phyloP scores from a whole-genome alignment of 495 filamentous ascomycete species.

The Trichoderma parareesei region DNA sequence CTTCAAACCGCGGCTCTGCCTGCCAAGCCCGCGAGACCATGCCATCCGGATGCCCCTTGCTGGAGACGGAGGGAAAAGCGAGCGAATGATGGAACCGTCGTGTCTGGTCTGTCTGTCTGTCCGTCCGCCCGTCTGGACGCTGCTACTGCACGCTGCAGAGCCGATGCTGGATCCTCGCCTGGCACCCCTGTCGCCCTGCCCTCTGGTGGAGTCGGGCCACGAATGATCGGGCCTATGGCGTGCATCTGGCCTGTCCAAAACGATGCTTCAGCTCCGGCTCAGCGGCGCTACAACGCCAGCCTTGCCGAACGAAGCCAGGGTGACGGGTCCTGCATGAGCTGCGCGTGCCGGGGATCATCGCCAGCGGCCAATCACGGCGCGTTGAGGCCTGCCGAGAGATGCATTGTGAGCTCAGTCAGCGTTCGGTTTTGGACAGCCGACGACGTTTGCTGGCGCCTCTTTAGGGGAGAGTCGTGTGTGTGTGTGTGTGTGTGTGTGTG shows the following conservation, averaged over 20 bases:
- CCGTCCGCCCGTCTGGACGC: neutral
- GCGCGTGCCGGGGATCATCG: neutral
- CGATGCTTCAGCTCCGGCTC: neutral
- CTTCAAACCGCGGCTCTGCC: too few species aligned
- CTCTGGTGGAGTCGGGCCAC: neutral
- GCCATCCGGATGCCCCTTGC: too few species aligned
- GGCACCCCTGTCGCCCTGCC: neutral
- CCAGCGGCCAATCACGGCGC: neutral
- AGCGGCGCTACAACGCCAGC: constrained; percentile 5
- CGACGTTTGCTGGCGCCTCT: neutral
- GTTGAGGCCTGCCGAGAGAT: neutral
- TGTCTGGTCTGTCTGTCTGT: too few species aligned
- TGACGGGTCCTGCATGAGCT: constrained; percentile 5
- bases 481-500: too few species aligned
- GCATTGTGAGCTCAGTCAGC: neutral
- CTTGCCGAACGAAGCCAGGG: constrained; percentile 9
- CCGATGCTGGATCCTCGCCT: neutral
- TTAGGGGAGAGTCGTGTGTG: too few species aligned
- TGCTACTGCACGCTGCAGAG: neutral
- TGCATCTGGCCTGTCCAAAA: neutral
- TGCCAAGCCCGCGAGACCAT: too few species aligned
- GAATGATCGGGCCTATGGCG: constrained; percentile 3
- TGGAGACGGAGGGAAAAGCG: too few species aligned
- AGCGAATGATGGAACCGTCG: too few species aligned
- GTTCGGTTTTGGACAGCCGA: neutral